phyloP scores from a whole-genome alignment of 1,284 basidiomycete species.

The Puccinia novopanici region DNA sequence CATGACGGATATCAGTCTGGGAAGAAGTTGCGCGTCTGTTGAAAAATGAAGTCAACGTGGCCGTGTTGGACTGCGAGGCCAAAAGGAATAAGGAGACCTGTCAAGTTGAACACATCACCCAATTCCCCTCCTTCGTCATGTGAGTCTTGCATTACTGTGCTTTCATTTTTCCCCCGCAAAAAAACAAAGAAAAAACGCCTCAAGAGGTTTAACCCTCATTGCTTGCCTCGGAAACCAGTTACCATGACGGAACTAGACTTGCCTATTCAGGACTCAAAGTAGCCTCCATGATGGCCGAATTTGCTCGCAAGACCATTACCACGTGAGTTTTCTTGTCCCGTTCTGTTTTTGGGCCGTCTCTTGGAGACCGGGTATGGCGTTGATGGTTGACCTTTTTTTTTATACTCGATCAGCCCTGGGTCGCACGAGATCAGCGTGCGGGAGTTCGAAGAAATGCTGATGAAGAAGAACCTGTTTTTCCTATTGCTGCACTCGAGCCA shows the following conservation, averaged over 20 bases:
- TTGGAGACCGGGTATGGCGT: not conserved
- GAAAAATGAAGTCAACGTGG: slow-evolving; percentile 26
- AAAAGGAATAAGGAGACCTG: slow-evolving; percentile 15
- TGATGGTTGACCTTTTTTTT: too few species aligned
- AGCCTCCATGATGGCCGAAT: slow-evolving; percentile 7
- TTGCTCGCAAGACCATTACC: slow-evolving; percentile 11
- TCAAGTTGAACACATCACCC: not conserved
- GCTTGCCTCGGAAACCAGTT: not conserved
- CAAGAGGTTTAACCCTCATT: not conserved
- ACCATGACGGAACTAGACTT: slow-evolving; percentile 34
- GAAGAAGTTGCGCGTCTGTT: slow-evolving; percentile 15
- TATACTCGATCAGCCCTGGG: slow-evolving; percentile 4
- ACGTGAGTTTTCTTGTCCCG: slow-evolving; percentile 30
- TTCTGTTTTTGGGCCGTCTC: not conserved
- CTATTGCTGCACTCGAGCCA: slow-evolving; percentile 28
- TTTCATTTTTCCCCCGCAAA: not conserved
- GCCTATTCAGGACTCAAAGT: slow-evolving; percentile 26
- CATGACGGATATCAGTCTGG: slow-evolving; percentile 21
- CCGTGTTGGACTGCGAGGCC: slow-evolving; percentile 29
- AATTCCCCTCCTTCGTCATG: slow-evolving; percentile 42
- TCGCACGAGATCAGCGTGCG: slow-evolving; percentile 11
- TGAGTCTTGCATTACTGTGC: not conserved
- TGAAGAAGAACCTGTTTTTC: slow-evolving; percentile 30
- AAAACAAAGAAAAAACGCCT: not conserved
- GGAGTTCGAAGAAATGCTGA: slow-evolving; percentile 11